These are phyloP conservation scores for Citrus sinensis DNA, from an alignment of 345 rosid genomes.

Conservation along the genomic window DNA sequence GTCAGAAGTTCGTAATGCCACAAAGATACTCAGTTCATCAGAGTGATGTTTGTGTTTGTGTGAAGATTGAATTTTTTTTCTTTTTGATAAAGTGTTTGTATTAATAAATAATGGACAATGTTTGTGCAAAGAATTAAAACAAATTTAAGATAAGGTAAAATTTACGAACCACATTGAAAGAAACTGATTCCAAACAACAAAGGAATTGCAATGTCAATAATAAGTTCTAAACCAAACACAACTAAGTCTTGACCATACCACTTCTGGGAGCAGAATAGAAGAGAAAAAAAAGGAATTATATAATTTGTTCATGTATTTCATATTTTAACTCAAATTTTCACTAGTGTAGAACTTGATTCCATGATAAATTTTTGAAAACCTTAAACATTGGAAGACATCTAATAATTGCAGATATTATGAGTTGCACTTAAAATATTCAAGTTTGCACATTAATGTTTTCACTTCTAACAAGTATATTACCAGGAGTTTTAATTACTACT, in stretches of 20 bases:
- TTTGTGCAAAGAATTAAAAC: neutral
- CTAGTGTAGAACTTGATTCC: neutral
- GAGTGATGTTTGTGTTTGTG: neutral
- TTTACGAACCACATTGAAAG: neutral
- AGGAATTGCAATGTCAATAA: neutral
- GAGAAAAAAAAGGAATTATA: neutral
- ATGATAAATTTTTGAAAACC: neutral
- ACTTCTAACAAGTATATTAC: neutral
- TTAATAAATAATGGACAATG: too few relatives aligned
- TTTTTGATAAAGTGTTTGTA: too few relatives aligned
- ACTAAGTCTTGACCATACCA: neutral
- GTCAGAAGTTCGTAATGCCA: neutral
- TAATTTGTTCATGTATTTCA: neutral
- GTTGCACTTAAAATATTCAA: neutral
- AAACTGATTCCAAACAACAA: neutral
- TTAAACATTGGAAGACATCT: neutral
- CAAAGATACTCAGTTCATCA: neutral
- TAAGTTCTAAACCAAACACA: neutral
- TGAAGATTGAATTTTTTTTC: too few relatives aligned
- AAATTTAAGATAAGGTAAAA: neutral
- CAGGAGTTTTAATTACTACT: too few relatives aligned
- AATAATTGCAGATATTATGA: neutral
- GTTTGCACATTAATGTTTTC: neutral
- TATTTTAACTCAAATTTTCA: neutral
- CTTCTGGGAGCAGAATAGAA: neutral